Percentiles rank a stretch among this genome's conserved stretches.
These are phyloP conservation scores for Thelonectria rubi DNA, from an alignment of 2,329 filamentous ascomycete genomes.

Conservation along the genomic window DNA sequence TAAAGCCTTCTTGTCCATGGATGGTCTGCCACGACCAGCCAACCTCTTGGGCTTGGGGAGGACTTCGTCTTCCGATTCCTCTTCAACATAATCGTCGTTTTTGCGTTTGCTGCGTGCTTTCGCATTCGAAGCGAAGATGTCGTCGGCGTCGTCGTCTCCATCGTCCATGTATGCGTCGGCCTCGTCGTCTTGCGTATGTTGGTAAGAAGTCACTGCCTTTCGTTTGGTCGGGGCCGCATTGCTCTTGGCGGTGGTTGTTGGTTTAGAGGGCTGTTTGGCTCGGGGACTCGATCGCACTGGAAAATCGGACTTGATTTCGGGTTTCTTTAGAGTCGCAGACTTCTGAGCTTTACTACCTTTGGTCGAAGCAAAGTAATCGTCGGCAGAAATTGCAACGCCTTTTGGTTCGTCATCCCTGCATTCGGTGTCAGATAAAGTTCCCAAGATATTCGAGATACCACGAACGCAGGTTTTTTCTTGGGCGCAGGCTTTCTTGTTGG, in stretches of 20 bases:
- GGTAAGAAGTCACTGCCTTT: slow-evolving; percentile 52
- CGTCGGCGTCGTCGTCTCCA: slow-evolving; percentile 75
- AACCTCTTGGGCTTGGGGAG: slow-evolving; percentile 67
- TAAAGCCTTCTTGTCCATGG: slow-evolving; percentile 32
- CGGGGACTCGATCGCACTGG: slow-evolving; percentile 64
- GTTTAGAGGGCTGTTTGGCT: slow-evolving; percentile 51
- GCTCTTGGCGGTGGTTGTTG: slow-evolving; percentile 43
- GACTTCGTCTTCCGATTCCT: slow-evolving; percentile 76
- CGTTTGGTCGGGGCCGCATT: slow-evolving; percentile 50
- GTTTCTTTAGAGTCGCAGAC: slow-evolving; percentile 52
- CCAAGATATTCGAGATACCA: background rate
- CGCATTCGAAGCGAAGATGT: slow-evolving; percentile 81
- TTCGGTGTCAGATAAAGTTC: slow-evolving; percentile 10
- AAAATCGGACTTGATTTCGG: slow-evolving; percentile 52
- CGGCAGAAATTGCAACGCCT: slow-evolving; percentile 63
- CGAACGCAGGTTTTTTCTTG: slow-evolving; percentile 66
- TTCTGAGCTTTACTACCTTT: slow-evolving; percentile 53
- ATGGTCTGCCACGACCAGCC: slow-evolving; percentile 53
- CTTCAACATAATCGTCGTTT: slow-evolving; percentile 79
- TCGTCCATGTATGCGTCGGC: slow-evolving; percentile 71
- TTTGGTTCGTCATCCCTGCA: slow-evolving; percentile 53
- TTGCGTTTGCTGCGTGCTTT: slow-evolving; percentile 72
- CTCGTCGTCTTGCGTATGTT: slow-evolving; percentile 58
- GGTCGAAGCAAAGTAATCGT: slow-evolving; percentile 64
- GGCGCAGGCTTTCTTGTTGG: slow-evolving; percentile 57